Evolutionary conservation across 2,329 filamentous ascomycete genomes (phyloP).

Genomic region (Aureobasidium melanogenum): DNA sequence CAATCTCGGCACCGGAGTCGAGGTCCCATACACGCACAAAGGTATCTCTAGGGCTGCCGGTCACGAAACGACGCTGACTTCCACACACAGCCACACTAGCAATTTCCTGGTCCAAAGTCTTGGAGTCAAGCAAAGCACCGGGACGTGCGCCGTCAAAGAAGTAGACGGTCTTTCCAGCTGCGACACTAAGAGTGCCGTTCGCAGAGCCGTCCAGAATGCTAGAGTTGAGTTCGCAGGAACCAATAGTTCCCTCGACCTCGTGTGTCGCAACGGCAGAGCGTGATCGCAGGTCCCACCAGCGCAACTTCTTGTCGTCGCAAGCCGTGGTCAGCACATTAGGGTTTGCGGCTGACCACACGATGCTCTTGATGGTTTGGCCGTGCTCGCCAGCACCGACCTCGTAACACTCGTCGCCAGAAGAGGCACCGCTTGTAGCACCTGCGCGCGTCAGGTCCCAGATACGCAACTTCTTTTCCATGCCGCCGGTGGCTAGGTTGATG

Average conservation of each 20-base stretch:
- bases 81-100: slow-evolving; percentile 85
- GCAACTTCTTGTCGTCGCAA: slow-evolving; percentile 78
- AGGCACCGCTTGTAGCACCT: slow-evolving; percentile 31
- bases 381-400: slow-evolving; percentile 84
- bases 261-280: slow-evolving; percentile 68
- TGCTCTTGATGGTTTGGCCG: slow-evolving; percentile 84
- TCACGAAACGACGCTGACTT: slow-evolving; percentile 72
- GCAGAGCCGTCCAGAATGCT: slow-evolving; percentile 49
- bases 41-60: slow-evolving; percentile 83
- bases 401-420: slow-evolving; percentile 37
- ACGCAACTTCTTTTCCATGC: slow-evolving; percentile 91
- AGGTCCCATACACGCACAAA: slow-evolving; percentile 95
- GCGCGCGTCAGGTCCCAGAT: slow-evolving; percentile 76
- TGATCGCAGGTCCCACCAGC: slow-evolving; percentile 86
- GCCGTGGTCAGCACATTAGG: slow-evolving; percentile 85
- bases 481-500: slow-evolving; percentile 77
- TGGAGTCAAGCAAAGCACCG: slow-evolving; percentile 64
- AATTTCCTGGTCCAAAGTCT: slow-evolving; percentile 73
- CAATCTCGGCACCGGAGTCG: slow-evolving; percentile 71
- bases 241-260: slow-evolving; percentile 73
- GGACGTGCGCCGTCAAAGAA: slow-evolving; percentile 76
- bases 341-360: slow-evolving; percentile 78
- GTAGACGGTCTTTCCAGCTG: slow-evolving; percentile 88
- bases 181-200: slow-evolving; percentile 69
- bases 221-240: slow-evolving; percentile 80